Conservation (phyloP, 2,329 filamentous ascomycete genomes). For the Aspergillus brunneoviolaceus region DNA sequence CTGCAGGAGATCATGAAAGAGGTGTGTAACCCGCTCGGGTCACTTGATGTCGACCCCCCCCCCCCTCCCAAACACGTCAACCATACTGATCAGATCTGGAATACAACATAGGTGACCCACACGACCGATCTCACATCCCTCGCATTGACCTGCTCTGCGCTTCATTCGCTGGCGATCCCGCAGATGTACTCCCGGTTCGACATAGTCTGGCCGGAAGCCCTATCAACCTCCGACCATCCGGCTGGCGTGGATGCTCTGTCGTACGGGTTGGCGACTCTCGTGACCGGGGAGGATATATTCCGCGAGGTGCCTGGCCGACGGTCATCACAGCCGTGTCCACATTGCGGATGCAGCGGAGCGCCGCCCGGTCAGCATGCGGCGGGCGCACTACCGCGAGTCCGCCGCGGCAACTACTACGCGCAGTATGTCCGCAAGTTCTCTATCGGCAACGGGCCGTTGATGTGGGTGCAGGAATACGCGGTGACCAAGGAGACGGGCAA, state of each 20-base stretch:
- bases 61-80: not conserved
- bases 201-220: conserved; percentile 80
- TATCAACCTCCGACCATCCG: conserved; percentile 62
- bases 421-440: conserved; percentile 80
- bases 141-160: conserved; percentile 72
- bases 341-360: conserved; percentile 31
- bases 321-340: conserved; percentile 22
- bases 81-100: not conserved
- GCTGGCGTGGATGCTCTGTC: conserved; percentile 79
- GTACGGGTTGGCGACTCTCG: conserved; percentile 76
- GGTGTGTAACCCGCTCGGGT: conserved; percentile 43
- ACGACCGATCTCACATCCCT: conserved; percentile 79
- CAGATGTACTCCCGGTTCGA: conserved; percentile 83
- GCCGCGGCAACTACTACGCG: conserved; percentile 72
- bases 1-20: conserved; percentile 77
- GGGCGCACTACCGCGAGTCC: conserved; percentile 26
- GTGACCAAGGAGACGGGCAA: conserved; percentile 82
- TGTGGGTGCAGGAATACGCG: conserved; percentile 79
- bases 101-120: conserved; percentile 62
- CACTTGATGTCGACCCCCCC: not conserved
- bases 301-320: conserved; percentile 47
- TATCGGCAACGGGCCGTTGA: conserved; percentile 73
- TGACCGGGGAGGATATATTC: conserved; percentile 68
- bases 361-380: not conserved
- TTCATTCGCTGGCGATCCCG: conserved; percentile 73